Evolutionary conservation across 1,139 yeast genomes (phyloP).

Genomic region (Sugiyamaella japonica): DNA sequence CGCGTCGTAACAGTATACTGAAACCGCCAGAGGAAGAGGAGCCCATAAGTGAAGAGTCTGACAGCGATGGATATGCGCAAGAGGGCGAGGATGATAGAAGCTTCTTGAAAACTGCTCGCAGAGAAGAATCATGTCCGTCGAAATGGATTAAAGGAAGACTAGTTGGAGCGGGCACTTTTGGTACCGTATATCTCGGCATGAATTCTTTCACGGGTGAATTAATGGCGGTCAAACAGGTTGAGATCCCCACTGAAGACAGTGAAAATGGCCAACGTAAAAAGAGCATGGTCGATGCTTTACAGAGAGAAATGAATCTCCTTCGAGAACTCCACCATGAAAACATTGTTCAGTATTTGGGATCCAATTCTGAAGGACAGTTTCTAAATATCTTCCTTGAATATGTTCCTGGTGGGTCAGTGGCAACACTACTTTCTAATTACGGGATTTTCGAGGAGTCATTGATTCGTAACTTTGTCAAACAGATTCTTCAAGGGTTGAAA

Average conservation of each 20-base stretch:
- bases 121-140: slow-evolving; percentile 59
- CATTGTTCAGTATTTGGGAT: slow-evolving; percentile 87
- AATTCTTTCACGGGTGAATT: slow-evolving; percentile 90
- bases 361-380: slow-evolving; percentile 63
- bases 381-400: slow-evolving; percentile 88
- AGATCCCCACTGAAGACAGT: slow-evolving; percentile 49
- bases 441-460: slow-evolving; percentile 94
- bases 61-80: neutral
- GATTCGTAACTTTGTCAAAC: slow-evolving; percentile 78
- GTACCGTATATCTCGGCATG: slow-evolving; percentile 89
- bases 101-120: slow-evolving; percentile 48
- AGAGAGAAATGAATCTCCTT: slow-evolving; percentile 77
- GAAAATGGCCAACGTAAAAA: slow-evolving; percentile 50
- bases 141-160: slow-evolving; percentile 91
- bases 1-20: neutral
- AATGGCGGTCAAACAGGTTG: slow-evolving; percentile 96
- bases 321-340: slow-evolving; percentile 86
- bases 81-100: slow-evolving; percentile 32
- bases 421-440: slow-evolving; percentile 76
- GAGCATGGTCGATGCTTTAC: slow-evolving; percentile 77
- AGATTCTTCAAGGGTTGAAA: slow-evolving; percentile 76
- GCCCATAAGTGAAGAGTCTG: neutral
- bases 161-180: slow-evolving; percentile 94
- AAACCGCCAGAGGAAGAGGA: neutral
- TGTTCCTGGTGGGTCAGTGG: slow-evolving; percentile 96